Conservation (phyloP, 2,329 filamentous ascomycete species). For the Aspergillus proliferans region DNA sequence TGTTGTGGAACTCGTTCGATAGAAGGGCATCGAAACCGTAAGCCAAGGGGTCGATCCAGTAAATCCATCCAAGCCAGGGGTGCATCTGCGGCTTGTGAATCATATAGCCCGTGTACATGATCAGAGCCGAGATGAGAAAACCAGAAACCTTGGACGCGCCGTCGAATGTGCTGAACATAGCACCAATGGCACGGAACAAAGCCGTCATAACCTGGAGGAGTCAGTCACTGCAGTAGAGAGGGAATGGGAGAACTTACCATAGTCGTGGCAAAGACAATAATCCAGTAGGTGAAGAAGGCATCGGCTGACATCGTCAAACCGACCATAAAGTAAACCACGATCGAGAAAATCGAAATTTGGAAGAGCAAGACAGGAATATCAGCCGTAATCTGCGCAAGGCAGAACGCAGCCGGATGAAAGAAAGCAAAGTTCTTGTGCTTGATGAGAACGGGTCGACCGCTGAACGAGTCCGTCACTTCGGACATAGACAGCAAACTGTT, state of each 20-base stretch:
- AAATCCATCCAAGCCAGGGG: slow-evolving; percentile 48
- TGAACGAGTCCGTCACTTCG: slow-evolving; percentile 60
- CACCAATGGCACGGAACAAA: slow-evolving; percentile 52
- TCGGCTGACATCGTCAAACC: slow-evolving; percentile 47
- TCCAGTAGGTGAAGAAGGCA: slow-evolving; percentile 59
- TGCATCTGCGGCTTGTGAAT: slow-evolving; percentile 46
- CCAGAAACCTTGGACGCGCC: slow-evolving; percentile 51
- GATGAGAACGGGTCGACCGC: slow-evolving; percentile 52
- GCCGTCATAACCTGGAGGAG: slow-evolving; percentile 48
- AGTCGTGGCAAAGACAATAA: slow-evolving; percentile 46
- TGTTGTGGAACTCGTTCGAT: slow-evolving; percentile 31
- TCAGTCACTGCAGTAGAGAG: slow-evolving; percentile 7
- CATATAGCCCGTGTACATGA: slow-evolving; percentile 40
- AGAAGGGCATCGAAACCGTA: slow-evolving; percentile 36
- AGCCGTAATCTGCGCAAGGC: slow-evolving; percentile 40
- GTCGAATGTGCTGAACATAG: slow-evolving; percentile 52
- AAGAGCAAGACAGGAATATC: slow-evolving; percentile 53
- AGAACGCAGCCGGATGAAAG: slow-evolving; percentile 49
- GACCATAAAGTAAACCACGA: slow-evolving; percentile 61
- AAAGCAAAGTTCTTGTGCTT: slow-evolving; percentile 56
- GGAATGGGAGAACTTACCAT: slow-evolving; percentile 36
- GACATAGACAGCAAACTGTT: slow-evolving; percentile 58
- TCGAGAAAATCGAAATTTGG: slow-evolving; percentile 53
- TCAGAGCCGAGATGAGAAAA: slow-evolving; percentile 29
- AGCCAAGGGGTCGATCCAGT: slow-evolving; percentile 35